Conservation (phyloP, 2,329 filamentous ascomycete genomes). For the Aspergillus cejpii region DNA sequence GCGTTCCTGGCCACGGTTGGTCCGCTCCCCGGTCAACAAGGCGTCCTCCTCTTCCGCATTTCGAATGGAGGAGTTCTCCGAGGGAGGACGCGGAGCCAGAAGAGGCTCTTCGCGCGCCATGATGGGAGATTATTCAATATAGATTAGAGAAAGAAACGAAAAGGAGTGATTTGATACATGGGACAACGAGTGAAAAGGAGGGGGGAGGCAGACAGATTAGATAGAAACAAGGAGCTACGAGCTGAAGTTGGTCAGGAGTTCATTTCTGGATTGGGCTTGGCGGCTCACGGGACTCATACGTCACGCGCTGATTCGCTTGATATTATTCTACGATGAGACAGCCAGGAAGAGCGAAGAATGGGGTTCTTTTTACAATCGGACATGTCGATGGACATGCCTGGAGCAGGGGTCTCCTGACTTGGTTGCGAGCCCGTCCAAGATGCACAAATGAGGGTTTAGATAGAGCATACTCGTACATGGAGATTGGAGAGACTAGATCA, state of each 20-base stretch:
- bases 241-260: not conserved
- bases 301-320: slow-evolving; percentile 3
- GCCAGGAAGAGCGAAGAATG: not conserved
- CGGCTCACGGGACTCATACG: slow-evolving; percentile 31
- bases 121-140: slow-evolving; percentile 6
- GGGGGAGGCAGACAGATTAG: not conserved
- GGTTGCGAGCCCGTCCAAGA: too few species aligned
- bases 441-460: too few species aligned
- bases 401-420: too few species aligned
- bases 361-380: too few species aligned
- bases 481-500: too few species aligned
- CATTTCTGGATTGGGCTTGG: slow-evolving; percentile 8
- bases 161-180: not conserved
- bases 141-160: slow-evolving; percentile 3
- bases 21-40: slow-evolving; percentile 52
- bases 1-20: slow-evolving; percentile 23
- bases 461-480: too few species aligned
- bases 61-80: slow-evolving; percentile 50
- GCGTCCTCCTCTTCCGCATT: slow-evolving; percentile 57
- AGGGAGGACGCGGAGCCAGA: slow-evolving; percentile 50
- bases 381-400: too few species aligned
- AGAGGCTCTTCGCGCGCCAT: slow-evolving; percentile 47
- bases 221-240: not conserved
- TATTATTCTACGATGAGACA: not conserved
- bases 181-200: not conserved